These are phyloP conservation scores for Colletotrichum theobromicola DNA, from an alignment of 2,329 filamentous ascomycete species.

Conservation along the genomic window DNA sequence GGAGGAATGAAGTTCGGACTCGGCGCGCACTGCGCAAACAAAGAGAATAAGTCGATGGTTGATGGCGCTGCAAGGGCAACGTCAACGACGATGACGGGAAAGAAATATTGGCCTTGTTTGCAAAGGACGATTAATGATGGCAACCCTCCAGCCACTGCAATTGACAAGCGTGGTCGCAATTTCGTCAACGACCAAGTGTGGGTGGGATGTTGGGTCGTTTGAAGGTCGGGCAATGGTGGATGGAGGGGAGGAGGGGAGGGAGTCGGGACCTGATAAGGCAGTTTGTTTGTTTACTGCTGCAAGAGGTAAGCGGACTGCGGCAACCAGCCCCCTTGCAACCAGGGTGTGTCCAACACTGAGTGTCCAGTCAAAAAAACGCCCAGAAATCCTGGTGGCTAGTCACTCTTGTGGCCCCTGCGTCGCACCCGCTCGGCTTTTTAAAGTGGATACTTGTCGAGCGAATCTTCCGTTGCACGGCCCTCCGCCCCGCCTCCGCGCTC, in stretches of 20 bases:
- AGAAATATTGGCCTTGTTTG: background rate
- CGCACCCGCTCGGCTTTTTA: conserved; percentile 8
- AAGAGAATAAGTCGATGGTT: background rate
- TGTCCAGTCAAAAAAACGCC: background rate
- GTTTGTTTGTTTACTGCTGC: conserved; percentile 41
- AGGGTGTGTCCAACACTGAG: background rate
- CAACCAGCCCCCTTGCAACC: conserved; percentile 21
- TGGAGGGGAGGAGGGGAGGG: conserved; percentile 19
- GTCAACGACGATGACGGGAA: background rate
- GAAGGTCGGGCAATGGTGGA: conserved; percentile 19
- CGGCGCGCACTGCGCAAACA: conserved; percentile 20
- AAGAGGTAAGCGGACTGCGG: conserved; percentile 14
- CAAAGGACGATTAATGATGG: background rate
- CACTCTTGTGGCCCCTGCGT: conserved; percentile 18
- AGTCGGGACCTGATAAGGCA: conserved; percentile 32
- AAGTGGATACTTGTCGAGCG: background rate
- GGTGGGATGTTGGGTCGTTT: conserved; percentile 26
- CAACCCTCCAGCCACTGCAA: conserved; percentile 12
- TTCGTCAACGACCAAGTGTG: conserved; percentile 23
- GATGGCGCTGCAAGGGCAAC: background rate
- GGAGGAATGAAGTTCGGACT: background rate
- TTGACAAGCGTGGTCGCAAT: conserved; percentile 16
- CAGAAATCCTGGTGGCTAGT: conserved; percentile 14
- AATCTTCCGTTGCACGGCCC: conserved; percentile 18
- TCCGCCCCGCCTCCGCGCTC: conserved; percentile 8